Percentiles rank a stretch among this genome's conserved stretches.
Evolutionary conservation across 768 basidiomycete genomes (phyloP).

Genomic region (Saitozyma podzolica): DNA sequence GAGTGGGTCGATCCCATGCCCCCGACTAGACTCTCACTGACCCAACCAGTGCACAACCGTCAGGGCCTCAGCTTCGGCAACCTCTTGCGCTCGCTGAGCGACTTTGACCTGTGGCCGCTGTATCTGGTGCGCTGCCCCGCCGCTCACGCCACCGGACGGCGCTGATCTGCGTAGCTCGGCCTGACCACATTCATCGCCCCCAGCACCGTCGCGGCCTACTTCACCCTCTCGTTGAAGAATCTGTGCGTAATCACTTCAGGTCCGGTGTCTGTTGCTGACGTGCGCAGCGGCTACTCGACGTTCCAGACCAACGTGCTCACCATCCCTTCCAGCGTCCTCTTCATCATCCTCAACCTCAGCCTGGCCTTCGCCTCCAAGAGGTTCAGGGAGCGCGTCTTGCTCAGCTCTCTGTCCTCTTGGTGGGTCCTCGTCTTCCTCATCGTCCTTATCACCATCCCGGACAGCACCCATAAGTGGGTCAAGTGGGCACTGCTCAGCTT

Average conservation of each 20-base stretch:
- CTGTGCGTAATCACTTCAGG: slow-evolving; percentile 41
- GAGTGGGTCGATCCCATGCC: neutral
- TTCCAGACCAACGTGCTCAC: slow-evolving; percentile 65
- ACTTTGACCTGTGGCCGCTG: slow-evolving; percentile 69
- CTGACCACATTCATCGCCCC: slow-evolving; percentile 58
- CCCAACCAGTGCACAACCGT: slow-evolving; percentile 62
- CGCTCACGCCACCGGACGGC: neutral
- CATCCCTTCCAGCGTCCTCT: slow-evolving; percentile 62
- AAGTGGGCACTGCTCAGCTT: slow-evolving; percentile 28
- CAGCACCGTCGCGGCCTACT: slow-evolving; percentile 63
- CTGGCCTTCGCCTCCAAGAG: slow-evolving; percentile 61
- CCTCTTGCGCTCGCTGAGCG: slow-evolving; percentile 61
- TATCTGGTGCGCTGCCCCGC: slow-evolving; percentile 57
- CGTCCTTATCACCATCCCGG: slow-evolving; percentile 58
- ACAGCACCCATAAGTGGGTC: slow-evolving; percentile 26
- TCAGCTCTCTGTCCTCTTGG: slow-evolving; percentile 60
- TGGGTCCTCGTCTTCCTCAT: slow-evolving; percentile 68
- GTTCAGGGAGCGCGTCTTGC: slow-evolving; percentile 61
- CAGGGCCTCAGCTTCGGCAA: slow-evolving; percentile 60
- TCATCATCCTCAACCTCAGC: slow-evolving; percentile 57
- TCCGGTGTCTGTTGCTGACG: neutral
- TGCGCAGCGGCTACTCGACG: slow-evolving; percentile 60
- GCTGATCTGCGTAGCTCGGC: slow-evolving; percentile 34
- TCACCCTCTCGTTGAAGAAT: slow-evolving; percentile 64
- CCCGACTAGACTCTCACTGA: neutral